These are phyloP conservation scores for Calonectria pseudoreteaudii DNA, from an alignment of 2,329 filamentous ascomycete species.

Conservation along the genomic window DNA sequence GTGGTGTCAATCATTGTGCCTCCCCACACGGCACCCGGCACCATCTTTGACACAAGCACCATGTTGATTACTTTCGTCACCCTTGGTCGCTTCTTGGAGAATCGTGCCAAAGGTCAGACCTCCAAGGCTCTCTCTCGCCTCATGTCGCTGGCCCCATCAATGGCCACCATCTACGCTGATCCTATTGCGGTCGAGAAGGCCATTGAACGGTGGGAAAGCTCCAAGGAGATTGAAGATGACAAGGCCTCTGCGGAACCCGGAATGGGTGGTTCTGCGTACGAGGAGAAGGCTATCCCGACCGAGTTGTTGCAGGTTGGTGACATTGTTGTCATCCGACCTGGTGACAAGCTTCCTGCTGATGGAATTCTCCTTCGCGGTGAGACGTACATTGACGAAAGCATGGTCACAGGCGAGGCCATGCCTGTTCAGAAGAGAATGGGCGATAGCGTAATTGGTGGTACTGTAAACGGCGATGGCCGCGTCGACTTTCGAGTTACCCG, in stretches of 20 bases:
- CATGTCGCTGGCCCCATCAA: conserved; percentile 96
- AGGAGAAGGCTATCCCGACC: conserved; percentile 89
- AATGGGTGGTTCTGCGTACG: conserved; percentile 71
- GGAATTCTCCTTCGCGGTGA: conserved; percentile 88
- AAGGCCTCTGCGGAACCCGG: conserved; percentile 53
- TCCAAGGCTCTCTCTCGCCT: conserved; percentile 92
- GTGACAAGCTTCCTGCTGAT: conserved; percentile 96
- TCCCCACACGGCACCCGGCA: conserved; percentile 84
- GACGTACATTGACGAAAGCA: conserved; percentile 95
- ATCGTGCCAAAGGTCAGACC: conserved; percentile 94
- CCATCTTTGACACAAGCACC: conserved; percentile 96
- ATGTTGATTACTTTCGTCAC: conserved; percentile 98
- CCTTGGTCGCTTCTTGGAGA: conserved; percentile 91
- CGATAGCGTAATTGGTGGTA: conserved; percentile 86
- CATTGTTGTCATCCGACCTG: conserved; percentile 90
- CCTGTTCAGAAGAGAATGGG: conserved; percentile 91
- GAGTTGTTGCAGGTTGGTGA: conserved; percentile 95
- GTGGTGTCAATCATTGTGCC: conserved; percentile 79
- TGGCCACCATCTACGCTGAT: conserved; percentile 96
- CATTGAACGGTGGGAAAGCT: conserved; percentile 77
- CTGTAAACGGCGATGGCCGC: conserved; percentile 92
- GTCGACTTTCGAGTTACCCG: conserved; percentile 93
- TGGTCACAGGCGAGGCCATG: conserved; percentile 98
- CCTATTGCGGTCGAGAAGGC: conserved; percentile 93
- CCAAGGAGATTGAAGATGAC: conserved; percentile 48